phyloP scores from a whole-genome alignment of 2,329 filamentous ascomycete species.

The Ceratocystis lukuohia region DNA sequence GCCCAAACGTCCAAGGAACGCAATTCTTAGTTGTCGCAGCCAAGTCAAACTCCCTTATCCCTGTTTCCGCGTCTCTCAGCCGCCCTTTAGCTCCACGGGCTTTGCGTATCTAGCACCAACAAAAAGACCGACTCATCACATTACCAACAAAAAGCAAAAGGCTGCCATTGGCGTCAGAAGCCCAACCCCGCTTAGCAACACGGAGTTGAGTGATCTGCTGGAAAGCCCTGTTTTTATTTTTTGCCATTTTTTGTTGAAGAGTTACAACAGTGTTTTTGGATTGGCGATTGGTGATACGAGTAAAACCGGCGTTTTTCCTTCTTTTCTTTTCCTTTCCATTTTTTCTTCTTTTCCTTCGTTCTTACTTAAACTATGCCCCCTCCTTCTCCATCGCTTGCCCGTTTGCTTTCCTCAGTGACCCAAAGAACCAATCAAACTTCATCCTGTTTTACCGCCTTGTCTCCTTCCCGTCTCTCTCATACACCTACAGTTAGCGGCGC shows the following conservation, averaged over 20 bases:
- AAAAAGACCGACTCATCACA: constrained; percentile 3
- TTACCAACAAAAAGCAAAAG: background rate
- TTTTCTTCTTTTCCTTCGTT: background rate
- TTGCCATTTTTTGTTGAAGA: constrained; percentile 1
- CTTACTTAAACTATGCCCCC: constrained; percentile 1
- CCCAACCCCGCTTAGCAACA: background rate
- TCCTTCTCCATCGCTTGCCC: background rate
- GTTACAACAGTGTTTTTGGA: background rate
- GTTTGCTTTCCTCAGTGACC: constrained; percentile 1
- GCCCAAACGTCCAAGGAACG: background rate
- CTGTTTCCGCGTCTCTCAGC: background rate
- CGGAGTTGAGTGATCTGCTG: background rate
- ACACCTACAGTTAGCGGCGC: no score
- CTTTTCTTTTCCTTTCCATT: background rate
- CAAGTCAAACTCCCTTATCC: constrained; percentile 5
- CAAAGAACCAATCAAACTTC: background rate
- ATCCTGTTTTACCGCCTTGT: background rate
- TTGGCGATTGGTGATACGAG: background rate
- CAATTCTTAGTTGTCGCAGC: background rate
- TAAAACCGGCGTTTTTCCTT: background rate
- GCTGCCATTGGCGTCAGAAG: no score
- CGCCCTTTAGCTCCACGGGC: background rate
- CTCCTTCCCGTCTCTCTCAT: background rate
- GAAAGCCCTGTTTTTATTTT: background rate
- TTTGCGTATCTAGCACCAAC: background rate